phyloP scores from a whole-genome alignment of 2,329 filamentous ascomycete genomes.

The Fusarium oligoseptatum region DNA sequence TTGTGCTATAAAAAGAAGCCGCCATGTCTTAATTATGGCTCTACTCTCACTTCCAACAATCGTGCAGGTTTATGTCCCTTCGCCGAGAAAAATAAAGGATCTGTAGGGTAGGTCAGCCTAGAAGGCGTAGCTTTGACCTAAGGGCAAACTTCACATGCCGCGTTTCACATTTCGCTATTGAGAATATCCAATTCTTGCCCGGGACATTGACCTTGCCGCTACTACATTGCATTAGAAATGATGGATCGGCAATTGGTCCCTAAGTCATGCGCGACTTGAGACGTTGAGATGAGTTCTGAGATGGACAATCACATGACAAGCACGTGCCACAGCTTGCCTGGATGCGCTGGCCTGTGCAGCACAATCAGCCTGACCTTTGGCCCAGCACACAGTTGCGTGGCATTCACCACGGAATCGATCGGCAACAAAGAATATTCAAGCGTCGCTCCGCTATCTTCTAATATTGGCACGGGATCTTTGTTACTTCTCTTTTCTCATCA shows the following conservation, averaged over 20 bases:
- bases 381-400: neutral
- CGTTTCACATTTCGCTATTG: neutral
- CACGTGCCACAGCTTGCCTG: neutral
- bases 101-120: neutral
- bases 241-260: neutral
- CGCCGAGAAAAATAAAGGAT: neutral
- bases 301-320: neutral
- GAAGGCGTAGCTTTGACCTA: neutral
- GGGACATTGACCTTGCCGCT: neutral
- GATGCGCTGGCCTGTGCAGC: neutral
- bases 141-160: neutral
- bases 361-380: neutral
- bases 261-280: neutral
- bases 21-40: neutral
- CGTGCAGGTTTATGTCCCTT: neutral
- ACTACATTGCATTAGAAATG: neutral
- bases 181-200: neutral
- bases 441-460: neutral
- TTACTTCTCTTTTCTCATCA: neutral
- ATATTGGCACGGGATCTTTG: neutral
- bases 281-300: neutral
- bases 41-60: neutral
- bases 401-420: neutral
- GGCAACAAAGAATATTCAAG: neutral
- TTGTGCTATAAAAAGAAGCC: neutral